Evolutionary conservation across 2,329 filamentous ascomycete species (phyloP), one percentile per base, ranked within the genome.

Genomic region (Elsinoe australis): DNA sequence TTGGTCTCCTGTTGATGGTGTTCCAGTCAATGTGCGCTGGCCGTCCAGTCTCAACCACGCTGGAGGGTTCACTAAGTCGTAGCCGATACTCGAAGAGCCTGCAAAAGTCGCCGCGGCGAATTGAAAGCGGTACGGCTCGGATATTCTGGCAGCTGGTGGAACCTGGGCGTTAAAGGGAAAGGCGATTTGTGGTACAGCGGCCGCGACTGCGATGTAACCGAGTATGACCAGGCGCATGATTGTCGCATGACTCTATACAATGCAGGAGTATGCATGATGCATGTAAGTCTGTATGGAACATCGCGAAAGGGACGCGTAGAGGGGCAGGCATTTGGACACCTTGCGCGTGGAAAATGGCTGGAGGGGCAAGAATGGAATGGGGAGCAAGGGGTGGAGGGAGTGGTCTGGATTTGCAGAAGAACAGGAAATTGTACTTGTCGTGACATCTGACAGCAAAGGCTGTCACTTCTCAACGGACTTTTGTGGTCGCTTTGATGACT

Each of bases 101-200:
- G 68, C 64, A 65, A 94, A 94, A 0, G 87, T 94, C 31, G 80
- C 79, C 12, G 72, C 65, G 7, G 85, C 83, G 58, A 94, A 85
- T 22, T 76, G 71, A 59, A 89, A 87, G 7, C 71, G 76, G 64
- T 87, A 92, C 2, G 73, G 71, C 56, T 82, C 61, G 32, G 75
- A 76, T 51, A 85, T 71, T 54, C 84, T 76, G 15, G 86, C 87
- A 47, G 89, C 82, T 3, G 83, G 82, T 24, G 87, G 87, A 1
- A 94, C 75, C 64, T 95, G 88, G 2, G 85, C 81, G 65, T 92
- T 94, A 64, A 94, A 73, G 1, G 87, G 87, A 56, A 89, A 90
- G 38, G 71, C 70, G 46, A 68, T 58, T 35, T 63, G 61, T 14
- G 67, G 65, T 10, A 45, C 19, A 10, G 52, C 52, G 8, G 38